A percentile compares a stretch with the other conserved stretches of the same genome.
These are phyloP conservation scores for Tuber brumale DNA, from an alignment of 495 filamentous ascomycete genomes.

Conservation along the genomic window DNA sequence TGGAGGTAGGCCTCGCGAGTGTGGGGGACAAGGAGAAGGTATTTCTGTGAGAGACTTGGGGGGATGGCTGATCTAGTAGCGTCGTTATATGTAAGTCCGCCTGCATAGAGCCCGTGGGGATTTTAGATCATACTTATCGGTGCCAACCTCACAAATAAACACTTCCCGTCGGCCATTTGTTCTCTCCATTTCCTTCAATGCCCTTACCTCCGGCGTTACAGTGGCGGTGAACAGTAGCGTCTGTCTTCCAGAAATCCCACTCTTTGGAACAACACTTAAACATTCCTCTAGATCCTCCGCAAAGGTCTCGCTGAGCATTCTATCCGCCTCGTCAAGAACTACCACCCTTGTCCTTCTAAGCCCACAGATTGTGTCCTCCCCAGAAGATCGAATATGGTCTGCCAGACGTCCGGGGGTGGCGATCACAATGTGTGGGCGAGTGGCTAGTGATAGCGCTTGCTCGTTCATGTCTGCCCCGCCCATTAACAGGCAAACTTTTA, in stretches of 20 bases:
- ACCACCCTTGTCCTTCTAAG: slow-evolving; percentile 72
- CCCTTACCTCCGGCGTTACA: slow-evolving; percentile 83
- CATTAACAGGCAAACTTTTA: slow-evolving; percentile 80
- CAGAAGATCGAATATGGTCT: slow-evolving; percentile 85
- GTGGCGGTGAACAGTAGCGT: slow-evolving; percentile 97
- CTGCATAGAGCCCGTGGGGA: neutral
- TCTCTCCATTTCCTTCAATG: slow-evolving; percentile 68
- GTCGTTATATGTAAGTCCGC: neutral
- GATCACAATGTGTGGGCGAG: slow-evolving; percentile 83
- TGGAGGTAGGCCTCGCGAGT: slow-evolving; percentile 93
- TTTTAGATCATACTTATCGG: slow-evolving; percentile 48
- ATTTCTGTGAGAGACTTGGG: slow-evolving; percentile 70
- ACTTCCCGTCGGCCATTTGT: slow-evolving; percentile 61
- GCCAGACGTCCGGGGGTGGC: slow-evolving; percentile 90
- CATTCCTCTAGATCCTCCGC: slow-evolving; percentile 72
- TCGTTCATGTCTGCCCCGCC: slow-evolving; percentile 87
- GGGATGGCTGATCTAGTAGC: slow-evolving; percentile 57
- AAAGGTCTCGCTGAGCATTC: slow-evolving; percentile 55
- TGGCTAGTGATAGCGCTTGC: slow-evolving; percentile 74
- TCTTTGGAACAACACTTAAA: slow-evolving; percentile 67
- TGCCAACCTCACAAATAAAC: slow-evolving; percentile 82
- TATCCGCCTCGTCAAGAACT: slow-evolving; percentile 93
- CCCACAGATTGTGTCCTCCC: slow-evolving; percentile 77
- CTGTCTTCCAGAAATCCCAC: slow-evolving; percentile 56
- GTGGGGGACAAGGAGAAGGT: slow-evolving; percentile 77